Evolutionary conservation across 2,329 filamentous ascomycete genomes (phyloP).

Genomic region (Leptographium radiaticola): DNA sequence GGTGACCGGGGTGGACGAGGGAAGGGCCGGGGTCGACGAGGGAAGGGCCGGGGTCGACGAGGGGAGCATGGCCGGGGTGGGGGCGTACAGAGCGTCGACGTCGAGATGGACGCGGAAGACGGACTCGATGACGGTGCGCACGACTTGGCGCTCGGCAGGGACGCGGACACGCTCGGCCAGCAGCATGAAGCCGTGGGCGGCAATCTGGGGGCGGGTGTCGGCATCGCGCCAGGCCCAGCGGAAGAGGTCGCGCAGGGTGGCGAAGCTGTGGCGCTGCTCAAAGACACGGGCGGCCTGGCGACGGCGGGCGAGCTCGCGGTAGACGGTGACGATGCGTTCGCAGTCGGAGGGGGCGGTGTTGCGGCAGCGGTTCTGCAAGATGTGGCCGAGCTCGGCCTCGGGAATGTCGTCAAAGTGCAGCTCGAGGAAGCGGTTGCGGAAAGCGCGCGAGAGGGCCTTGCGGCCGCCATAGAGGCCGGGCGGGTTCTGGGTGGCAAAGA

Average conservation of each 20-base stretch:
- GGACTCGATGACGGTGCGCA: conserved; percentile 78
- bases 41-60: neutral
- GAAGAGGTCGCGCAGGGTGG: conserved; percentile 89
- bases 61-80: conserved; percentile 12
- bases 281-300: conserved; percentile 86
- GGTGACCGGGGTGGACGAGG: neutral
- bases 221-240: conserved; percentile 82
- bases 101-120: conserved; percentile 82
- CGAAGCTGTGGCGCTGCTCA: conserved; percentile 95
- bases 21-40: too few relatives aligned
- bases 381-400: conserved; percentile 82
- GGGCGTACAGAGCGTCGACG: conserved; percentile 57
- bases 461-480: conserved; percentile 89
- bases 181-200: conserved; percentile 89
- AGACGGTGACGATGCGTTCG: conserved; percentile 79
- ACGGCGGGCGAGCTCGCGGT: conserved; percentile 79
- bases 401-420: conserved; percentile 97
- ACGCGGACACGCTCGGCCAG: conserved; percentile 92
- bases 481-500: conserved; percentile 96
- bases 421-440: conserved; percentile 93
- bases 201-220: conserved; percentile 77
- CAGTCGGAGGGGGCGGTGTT: conserved; percentile 85
- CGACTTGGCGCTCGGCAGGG: conserved; percentile 67
- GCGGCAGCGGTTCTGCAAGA: conserved; percentile 76
- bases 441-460: conserved; percentile 85